These are phyloP conservation scores for Phaffia tasmanica DNA, from an alignment of 768 basidiomycete species.

Conservation along the genomic window DNA sequence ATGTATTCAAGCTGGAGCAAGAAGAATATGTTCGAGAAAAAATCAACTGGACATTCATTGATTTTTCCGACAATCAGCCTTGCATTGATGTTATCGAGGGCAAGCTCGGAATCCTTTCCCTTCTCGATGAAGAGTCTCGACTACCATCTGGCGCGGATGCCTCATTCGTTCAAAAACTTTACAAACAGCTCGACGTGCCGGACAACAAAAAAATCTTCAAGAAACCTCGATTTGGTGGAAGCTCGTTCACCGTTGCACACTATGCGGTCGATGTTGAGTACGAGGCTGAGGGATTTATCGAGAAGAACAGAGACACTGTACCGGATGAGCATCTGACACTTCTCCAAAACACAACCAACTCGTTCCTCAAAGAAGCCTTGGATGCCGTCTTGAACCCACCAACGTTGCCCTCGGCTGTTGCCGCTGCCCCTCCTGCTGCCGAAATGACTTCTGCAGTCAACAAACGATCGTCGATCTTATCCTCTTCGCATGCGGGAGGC, in stretches of 20 bases:
- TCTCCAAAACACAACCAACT: slow-evolving; percentile 72
- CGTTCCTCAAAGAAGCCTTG: slow-evolving; percentile 87
- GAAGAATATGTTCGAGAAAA: slow-evolving; percentile 97
- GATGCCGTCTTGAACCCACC: slow-evolving; percentile 67
- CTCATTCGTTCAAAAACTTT: slow-evolving; percentile 86
- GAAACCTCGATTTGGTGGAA: slow-evolving; percentile 96
- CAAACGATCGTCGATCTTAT: slow-evolving; percentile 20
- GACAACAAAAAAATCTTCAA: slow-evolving; percentile 84
- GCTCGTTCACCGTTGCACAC: slow-evolving; percentile 93
- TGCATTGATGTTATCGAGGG: slow-evolving; percentile 99
- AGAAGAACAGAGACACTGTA: slow-evolving; percentile 97
- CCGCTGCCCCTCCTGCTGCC: slow-evolving; percentile 1
- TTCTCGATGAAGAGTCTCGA: slow-evolving; percentile 96
- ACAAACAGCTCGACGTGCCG: slow-evolving; percentile 70
- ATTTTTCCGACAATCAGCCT: slow-evolving; percentile 96
- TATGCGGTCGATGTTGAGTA: slow-evolving; percentile 98
- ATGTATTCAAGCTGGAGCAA: slow-evolving; percentile 93
- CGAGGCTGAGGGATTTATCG: slow-evolving; percentile 94
- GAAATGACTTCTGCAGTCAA: neutral
- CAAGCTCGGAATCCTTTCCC: slow-evolving; percentile 82
- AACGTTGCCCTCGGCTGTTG: neutral
- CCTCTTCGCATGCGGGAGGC: neutral
- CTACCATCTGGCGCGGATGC: slow-evolving; percentile 83
- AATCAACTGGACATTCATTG: slow-evolving; percentile 99
- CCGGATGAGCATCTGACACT: slow-evolving; percentile 94